A percentile compares a stretch with the other conserved stretches of the same genome.
phyloP scores from a whole-genome alignment of 345 rosid genomes.

The Eucalyptus sp. region DNA sequence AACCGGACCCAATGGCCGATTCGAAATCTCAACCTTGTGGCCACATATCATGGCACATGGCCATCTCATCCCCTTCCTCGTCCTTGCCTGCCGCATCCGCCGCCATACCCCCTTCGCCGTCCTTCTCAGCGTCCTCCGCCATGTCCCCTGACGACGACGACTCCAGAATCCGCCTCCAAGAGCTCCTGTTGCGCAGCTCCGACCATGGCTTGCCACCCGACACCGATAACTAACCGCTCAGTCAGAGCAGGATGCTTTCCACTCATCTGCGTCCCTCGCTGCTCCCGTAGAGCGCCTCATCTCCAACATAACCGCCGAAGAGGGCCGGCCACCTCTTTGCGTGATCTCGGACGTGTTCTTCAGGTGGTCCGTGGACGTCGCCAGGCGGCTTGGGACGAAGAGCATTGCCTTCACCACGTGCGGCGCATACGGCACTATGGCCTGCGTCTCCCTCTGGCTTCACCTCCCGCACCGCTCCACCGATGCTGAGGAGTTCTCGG shows the following conservation, averaged over 20 bases:
- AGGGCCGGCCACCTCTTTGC: conserved; percentile 24
- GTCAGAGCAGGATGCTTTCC: neutral
- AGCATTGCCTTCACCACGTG: conserved; percentile 12
- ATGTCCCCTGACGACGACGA: neutral
- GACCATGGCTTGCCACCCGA: conserved; percentile 29
- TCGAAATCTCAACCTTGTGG: neutral
- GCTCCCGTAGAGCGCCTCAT: conserved; percentile 9
- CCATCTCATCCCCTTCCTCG: conserved; percentile 42
- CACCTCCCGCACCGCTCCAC: conserved; percentile 25
- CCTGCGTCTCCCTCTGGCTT: conserved; percentile 24
- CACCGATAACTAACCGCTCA: conserved; percentile 23
- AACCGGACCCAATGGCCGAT: neutral
- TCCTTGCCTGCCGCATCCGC: conserved; percentile 16
- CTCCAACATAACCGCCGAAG: neutral
- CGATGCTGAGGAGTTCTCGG: conserved; percentile 12
- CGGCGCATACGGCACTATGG: conserved; percentile 26
- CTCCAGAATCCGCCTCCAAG: neutral
- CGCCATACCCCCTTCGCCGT: conserved; percentile 8
- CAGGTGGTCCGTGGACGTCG: conserved; percentile 26
- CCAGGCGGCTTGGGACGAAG: conserved; percentile 5
- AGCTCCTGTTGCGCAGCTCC: conserved; percentile 17
- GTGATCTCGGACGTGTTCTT: conserved; percentile 20
- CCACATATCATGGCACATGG: conserved; percentile 38
- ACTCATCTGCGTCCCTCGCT: conserved; percentile 3
- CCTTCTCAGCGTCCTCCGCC: conserved; percentile 19